These are phyloP conservation scores for Sporisorium exsertum DNA, from an alignment of 1,284 basidiomycete species.

Conservation along the genomic window DNA sequence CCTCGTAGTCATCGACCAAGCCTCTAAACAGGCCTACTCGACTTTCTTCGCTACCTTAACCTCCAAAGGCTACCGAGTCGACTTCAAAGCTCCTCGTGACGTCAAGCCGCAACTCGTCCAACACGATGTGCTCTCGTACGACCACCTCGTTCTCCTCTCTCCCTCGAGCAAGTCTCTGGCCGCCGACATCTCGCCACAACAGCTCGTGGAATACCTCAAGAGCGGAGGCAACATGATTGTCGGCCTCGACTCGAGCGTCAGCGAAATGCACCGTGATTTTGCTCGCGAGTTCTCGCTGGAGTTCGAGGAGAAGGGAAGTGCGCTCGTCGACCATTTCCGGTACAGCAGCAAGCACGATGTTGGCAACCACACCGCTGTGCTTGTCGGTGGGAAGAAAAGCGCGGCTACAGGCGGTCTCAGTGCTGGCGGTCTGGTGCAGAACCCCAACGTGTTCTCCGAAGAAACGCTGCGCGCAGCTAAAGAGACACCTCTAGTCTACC, in stretches of 20 bases:
- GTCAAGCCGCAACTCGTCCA: slow-evolving; percentile 44
- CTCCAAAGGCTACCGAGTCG: slow-evolving; percentile 49
- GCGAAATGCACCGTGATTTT: slow-evolving; percentile 72
- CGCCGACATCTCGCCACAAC: slow-evolving; percentile 83
- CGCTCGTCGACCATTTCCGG: slow-evolving; percentile 72
- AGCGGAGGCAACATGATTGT: slow-evolving; percentile 83
- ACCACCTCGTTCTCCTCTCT: slow-evolving; percentile 61
- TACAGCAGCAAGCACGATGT: slow-evolving; percentile 43
- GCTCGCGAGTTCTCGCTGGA: slow-evolving; percentile 74
- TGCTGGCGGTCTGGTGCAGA: slow-evolving; percentile 41
- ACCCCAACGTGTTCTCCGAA: slow-evolving; percentile 64
- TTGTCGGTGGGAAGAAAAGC: slow-evolving; percentile 41
- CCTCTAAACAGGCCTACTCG: slow-evolving; percentile 33
- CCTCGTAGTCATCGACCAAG: slow-evolving; percentile 55
- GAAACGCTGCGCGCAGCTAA: slow-evolving; percentile 72
- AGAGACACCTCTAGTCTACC: slow-evolving; percentile 75
- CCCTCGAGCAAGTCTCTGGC: slow-evolving; percentile 73
- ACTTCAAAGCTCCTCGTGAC: slow-evolving; percentile 40
- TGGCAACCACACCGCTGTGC: slow-evolving; percentile 58
- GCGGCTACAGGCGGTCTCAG: slow-evolving; percentile 7
- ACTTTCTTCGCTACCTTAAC: slow-evolving; percentile 41
- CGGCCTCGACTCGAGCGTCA: slow-evolving; percentile 77
- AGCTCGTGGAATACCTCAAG: slow-evolving; percentile 80
- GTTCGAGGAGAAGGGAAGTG: slow-evolving; percentile 70
- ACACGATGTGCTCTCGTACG: slow-evolving; percentile 60